Percentiles rank a stretch among this genome's conserved stretches.
Conservation (phyloP, 2,329 filamentous ascomycete genomes). For the Chaetomium sp. region DNA sequence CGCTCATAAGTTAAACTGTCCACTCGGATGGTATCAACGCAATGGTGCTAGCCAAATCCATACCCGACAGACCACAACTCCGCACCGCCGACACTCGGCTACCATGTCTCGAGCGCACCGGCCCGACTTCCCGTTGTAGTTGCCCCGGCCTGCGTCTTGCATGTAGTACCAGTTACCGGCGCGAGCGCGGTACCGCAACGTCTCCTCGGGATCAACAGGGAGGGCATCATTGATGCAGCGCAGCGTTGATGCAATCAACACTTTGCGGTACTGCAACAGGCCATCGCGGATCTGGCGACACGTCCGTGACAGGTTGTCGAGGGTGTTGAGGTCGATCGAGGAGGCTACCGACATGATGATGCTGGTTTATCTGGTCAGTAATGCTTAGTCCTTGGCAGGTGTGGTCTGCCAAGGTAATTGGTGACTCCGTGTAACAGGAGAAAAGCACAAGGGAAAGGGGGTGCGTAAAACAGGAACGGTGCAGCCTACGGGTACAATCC, state of each 20-base stretch:
- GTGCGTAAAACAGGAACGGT: slow-evolving; percentile 22
- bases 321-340: slow-evolving; percentile 76
- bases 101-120: slow-evolving; percentile 86
- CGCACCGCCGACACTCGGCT: slow-evolving; percentile 71
- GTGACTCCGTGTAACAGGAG: slow-evolving; percentile 5
- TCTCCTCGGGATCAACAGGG: slow-evolving; percentile 48
- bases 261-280: slow-evolving; percentile 69
- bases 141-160: slow-evolving; percentile 40
- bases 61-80: slow-evolving; percentile 74
- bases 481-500: slow-evolving; percentile 62
- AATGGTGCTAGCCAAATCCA: slow-evolving; percentile 24
- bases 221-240: slow-evolving; percentile 68
- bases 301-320: slow-evolving; percentile 75
- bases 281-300: slow-evolving; percentile 73
- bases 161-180: slow-evolving; percentile 55
- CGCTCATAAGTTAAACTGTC: not conserved
- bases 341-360: slow-evolving; percentile 69
- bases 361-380: slow-evolving; percentile 40
- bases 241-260: slow-evolving; percentile 67
- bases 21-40: not conserved
- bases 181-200: slow-evolving; percentile 51
- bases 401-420: slow-evolving; percentile 9
- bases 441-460: slow-evolving; percentile 1
- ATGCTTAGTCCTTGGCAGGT: slow-evolving; percentile 8
- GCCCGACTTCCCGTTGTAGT: slow-evolving; percentile 61